A percentile compares a stretch with the other conserved stretches of the same genome.
Evolutionary conservation across 2,329 filamentous ascomycete species (phyloP).

Genomic region (Fusarium sp.): DNA sequence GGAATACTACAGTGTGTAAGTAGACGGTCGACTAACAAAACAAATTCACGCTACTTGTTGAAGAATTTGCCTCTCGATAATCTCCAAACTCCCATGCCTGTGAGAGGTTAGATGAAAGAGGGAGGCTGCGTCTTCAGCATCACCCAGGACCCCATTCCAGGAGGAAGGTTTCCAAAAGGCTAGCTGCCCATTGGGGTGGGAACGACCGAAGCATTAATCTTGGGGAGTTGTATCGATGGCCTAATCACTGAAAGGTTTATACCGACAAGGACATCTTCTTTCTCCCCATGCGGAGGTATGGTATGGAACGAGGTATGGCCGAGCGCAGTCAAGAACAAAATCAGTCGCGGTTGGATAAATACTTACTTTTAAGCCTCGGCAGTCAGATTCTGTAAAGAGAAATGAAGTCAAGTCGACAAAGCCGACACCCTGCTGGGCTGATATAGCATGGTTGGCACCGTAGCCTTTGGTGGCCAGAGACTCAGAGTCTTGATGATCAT

Average conservation of each 20-base stretch:
- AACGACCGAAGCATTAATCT: constrained; percentile 59
- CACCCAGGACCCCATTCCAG: constrained; percentile 56
- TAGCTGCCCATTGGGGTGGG: constrained; percentile 41
- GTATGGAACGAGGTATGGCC: constrained; percentile 1
- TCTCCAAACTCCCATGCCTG: constrained; percentile 62
- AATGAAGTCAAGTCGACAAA: constrained; percentile 87
- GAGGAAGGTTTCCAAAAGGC: constrained; percentile 53
- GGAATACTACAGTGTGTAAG: constrained; percentile 55
- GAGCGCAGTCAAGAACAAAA: constrained; percentile 17
- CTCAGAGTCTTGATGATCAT: constrained; percentile 60
- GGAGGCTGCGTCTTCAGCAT: constrained; percentile 52
- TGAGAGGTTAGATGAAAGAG: constrained; percentile 61
- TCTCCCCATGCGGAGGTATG: constrained; percentile 49
- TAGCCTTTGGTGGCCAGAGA: constrained; percentile 77
- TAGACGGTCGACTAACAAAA: constrained; percentile 18
- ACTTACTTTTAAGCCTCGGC: constrained; percentile 58
- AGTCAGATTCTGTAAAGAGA: constrained; percentile 76
- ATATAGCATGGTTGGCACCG: constrained; percentile 81
- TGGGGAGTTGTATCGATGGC: constrained; percentile 77
- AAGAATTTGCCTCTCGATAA: constrained; percentile 60
- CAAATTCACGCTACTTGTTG: constrained; percentile 8
- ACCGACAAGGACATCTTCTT: constrained; percentile 74
- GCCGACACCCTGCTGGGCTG: constrained; percentile 73
- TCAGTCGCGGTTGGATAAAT: constrained; percentile 22
- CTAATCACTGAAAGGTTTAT: constrained; percentile 63